phyloP scores from a whole-genome alignment of 1,139 yeast species.

The Debaryomyces fabryi region DNA sequence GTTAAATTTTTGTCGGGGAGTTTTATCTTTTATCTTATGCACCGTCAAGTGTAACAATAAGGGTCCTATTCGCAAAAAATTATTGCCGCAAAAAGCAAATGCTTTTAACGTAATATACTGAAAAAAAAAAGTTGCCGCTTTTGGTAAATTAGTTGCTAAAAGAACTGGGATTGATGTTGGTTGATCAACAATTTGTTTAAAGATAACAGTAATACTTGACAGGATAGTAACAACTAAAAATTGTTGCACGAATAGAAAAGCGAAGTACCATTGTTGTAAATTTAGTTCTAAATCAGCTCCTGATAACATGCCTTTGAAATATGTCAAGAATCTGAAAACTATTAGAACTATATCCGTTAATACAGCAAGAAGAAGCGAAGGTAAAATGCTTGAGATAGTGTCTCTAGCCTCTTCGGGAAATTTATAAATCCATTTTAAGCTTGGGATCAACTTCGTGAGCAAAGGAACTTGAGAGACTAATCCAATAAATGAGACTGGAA shows the following conservation, averaged over 20 bases:
- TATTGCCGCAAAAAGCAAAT: constrained; percentile 69
- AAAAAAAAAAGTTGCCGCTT: constrained; percentile 79
- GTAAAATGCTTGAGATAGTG: constrained; percentile 58
- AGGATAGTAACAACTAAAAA: constrained; percentile 85
- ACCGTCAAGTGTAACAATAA: constrained; percentile 43
- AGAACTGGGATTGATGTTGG: constrained; percentile 74
- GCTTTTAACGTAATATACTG: constrained; percentile 76
- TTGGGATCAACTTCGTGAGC: constrained; percentile 56
- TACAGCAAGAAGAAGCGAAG: constrained; percentile 59
- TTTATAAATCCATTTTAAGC: constrained; percentile 51
- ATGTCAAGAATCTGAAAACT: constrained; percentile 51
- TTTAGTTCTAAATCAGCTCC: constrained; percentile 60
- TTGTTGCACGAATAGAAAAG: constrained; percentile 75
- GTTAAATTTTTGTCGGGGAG: constrained; percentile 61
- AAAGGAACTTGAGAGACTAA: constrained; percentile 66
- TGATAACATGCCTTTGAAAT: constrained; percentile 54
- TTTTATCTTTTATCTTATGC: constrained; percentile 43
- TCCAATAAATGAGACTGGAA: constrained; percentile 75
- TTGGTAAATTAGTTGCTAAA: constrained; percentile 75
- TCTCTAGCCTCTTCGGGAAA: constrained; percentile 58
- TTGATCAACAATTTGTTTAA: constrained; percentile 64
- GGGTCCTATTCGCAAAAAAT: constrained; percentile 57
- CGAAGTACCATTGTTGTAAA: constrained; percentile 69
- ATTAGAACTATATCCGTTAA: constrained; percentile 59
- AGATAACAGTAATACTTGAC: constrained; percentile 71